Evolutionary conservation across 768 basidiomycete genomes (phyloP).

Genomic region (Boletus reticuloceps): DNA sequence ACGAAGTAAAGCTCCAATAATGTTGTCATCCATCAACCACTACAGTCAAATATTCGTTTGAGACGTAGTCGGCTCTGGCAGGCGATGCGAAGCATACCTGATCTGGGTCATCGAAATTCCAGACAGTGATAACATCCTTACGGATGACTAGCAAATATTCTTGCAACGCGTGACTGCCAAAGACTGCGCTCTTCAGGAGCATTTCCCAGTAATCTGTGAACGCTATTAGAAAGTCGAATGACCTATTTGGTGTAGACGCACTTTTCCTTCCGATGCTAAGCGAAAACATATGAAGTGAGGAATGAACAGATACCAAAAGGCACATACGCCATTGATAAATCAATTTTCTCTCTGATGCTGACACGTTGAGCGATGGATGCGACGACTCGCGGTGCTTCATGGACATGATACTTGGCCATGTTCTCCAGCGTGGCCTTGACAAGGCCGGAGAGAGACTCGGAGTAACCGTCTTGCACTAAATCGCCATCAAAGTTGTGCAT

Average conservation of each 20-base stretch:
- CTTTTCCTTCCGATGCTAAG: conserved; percentile 13
- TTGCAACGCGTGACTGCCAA: conserved; percentile 4
- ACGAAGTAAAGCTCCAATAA: not conserved
- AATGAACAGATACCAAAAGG: not conserved
- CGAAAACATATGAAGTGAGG: not conserved
- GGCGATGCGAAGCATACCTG: not conserved
- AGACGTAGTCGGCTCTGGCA: not conserved
- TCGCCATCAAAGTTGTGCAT: not conserved
- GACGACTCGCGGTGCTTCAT: conserved; percentile 8
- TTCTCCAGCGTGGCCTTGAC: not conserved
- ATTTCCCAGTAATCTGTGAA: conserved; percentile 10
- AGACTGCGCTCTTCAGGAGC: conserved; percentile 6
- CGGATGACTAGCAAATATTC: conserved; percentile 12
- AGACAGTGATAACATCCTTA: conserved; percentile 6
- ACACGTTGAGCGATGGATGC: conserved; percentile 17
- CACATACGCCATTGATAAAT: conserved; percentile 10
- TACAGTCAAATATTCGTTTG: not conserved
- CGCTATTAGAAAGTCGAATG: not conserved
- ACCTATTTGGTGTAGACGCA: not conserved
- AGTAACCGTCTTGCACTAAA: conserved; percentile 3
- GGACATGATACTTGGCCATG: conserved; percentile 5
- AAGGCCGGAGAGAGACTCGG: not conserved
- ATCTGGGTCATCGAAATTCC: conserved; percentile 17
- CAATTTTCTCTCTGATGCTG: conserved; percentile 12
- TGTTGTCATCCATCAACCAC: conserved; percentile 8